phyloP scores from a whole-genome alignment of 1,139 yeast genomes.

The Groenewaldozyma auringiensis region DNA sequence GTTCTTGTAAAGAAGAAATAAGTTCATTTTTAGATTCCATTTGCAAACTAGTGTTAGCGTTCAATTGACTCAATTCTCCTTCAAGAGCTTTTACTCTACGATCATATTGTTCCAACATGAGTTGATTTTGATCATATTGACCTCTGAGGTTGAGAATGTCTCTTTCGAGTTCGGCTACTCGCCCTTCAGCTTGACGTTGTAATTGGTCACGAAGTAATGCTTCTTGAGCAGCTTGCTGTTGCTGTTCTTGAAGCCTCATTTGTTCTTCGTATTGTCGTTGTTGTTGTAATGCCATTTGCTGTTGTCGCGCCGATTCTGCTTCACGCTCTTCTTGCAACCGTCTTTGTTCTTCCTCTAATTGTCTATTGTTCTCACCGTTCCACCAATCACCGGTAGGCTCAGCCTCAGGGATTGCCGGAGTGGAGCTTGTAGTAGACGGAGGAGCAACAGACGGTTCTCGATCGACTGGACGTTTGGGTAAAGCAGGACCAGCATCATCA shows the following conservation, averaged over 20 bases:
- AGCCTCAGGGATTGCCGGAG: conserved; percentile 33
- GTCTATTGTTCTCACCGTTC: conserved; percentile 30
- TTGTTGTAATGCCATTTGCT: conserved; percentile 45
- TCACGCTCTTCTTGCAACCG: conserved; percentile 44
- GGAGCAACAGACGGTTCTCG: conserved; percentile 31
- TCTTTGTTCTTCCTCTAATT: conserved; percentile 44
- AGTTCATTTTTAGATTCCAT: conserved; percentile 72
- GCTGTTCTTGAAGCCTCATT: conserved; percentile 58
- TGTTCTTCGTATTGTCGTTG: conserved; percentile 65
- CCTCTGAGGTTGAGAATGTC: conserved; percentile 68
- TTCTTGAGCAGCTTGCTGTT: conserved; percentile 71
- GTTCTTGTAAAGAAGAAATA: conserved; percentile 62
- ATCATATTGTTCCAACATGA: conserved; percentile 80
- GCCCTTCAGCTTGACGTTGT: conserved; percentile 70
- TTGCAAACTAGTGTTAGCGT: conserved; percentile 65
- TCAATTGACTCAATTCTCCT: conserved; percentile 55
- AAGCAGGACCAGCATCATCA: conserved; percentile 36
- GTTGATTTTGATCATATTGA: conserved; percentile 83
- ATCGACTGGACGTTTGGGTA: conserved; percentile 38
- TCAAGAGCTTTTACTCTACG: conserved; percentile 78
- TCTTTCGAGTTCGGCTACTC: conserved; percentile 74
- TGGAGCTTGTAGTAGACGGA: conserved; percentile 33
- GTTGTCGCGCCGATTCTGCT: conserved; percentile 41
- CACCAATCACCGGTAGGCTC: conserved; percentile 40
- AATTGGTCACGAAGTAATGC: conserved; percentile 61